Evolutionary conservation across 441 rosid species (phyloP), one percentile per base, ranked within the genome.

Genomic region (Pelargonium citronellum): DNA sequence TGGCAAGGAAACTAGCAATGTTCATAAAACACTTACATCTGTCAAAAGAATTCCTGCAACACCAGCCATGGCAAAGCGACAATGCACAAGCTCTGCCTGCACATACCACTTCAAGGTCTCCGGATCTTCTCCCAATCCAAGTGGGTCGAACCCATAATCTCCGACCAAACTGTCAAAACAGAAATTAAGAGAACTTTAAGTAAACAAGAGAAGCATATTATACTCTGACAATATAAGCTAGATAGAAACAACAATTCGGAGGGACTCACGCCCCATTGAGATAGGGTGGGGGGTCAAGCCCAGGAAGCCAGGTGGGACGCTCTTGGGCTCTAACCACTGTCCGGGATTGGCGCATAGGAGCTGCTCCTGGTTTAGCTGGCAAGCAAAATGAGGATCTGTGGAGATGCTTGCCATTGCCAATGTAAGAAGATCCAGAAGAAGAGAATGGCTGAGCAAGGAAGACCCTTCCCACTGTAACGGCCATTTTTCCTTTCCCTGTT

Each of bases 281-380:
- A 79, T 94, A 87, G 15, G 94, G 77, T n/a, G 97, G 94, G 77
- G 97, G 92, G 74, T 90, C 90, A 5, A 94, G 89, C 10, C 97
- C 99, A 17, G 95, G 96, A 57, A 94, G 91, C 97, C 99, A 94
- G 0, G 94, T 94, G 73, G 96, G 84, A 71, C 97, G 91, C 82
- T 84, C 86, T 67, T 81, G 86, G 4, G 93, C 84, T 17, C 64
- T 79, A 77, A 79, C 87, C 74, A 72, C 74, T 8, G 69, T 61
- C 67, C 62, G 72, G n/a, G 60, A 49, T 60, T 27, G 39, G 19
- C 72, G 76, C 24, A 27, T 9, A 68, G 58, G 55, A 19, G 51
- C 10, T 41, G 68, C 75, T 70, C 69, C 62, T 8, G 69, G 17
- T 19, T 73, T 69, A 44, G 79, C 68, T 58, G 75, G 43, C 80